Base-by-base conservation (phyloP, 257 asterid genomes). In the Gardenia jasminoides region DNA sequence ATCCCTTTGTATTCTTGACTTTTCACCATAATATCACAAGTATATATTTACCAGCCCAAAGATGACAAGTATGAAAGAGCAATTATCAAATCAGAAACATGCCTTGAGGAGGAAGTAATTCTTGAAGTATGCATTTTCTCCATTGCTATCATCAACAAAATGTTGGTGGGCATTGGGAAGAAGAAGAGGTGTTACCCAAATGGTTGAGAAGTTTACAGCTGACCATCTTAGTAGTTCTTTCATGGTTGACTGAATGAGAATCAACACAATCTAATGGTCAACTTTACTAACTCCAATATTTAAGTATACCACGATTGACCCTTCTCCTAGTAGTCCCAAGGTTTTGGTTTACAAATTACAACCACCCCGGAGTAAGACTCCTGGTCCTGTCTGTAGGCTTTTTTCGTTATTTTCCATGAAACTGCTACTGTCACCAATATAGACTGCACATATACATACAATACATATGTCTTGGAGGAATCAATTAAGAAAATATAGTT, bases 91-190 rank as follows among this genome's bases (percentile, higher is more conserved):
- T 67, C 71, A 52, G 67, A 70, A 70, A 46, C 58, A 70, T 79
- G 80, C 65, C 83, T 79, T 72, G 81, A 59, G 30, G 70, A 47
- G 22, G 61, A 81, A 81, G 81, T 64, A 82, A 47, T 76, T 79
- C 71, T 41, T 79, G 74, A 62, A 74, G 72, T 65, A 19, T 52
- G 30, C 79, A 36, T 76, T 52, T 67, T 22, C 64, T 61, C 67
- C 11, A 5, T n/a, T n/a, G 20, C n/a, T 2, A 47, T 65, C 70
- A 30, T 30, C 31, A 30, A 31, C 43, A n/a, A n/a, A n/a, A n/a
- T 16, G 4, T 61, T 61, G 67, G 31, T 61, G 33, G 31, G 67
- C 33, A 20, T 61, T 8, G 62, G 62, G 62, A 19, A 2, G 66
- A 30, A 1, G 9, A 6, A 56, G 20, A n/a, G 62, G 3, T 19